A percentile compares a stretch with the other conserved stretches of the same genome.
phyloP scores from a whole-genome alignment of 345 rosid species.

The Eucalyptus shirleyi region DNA sequence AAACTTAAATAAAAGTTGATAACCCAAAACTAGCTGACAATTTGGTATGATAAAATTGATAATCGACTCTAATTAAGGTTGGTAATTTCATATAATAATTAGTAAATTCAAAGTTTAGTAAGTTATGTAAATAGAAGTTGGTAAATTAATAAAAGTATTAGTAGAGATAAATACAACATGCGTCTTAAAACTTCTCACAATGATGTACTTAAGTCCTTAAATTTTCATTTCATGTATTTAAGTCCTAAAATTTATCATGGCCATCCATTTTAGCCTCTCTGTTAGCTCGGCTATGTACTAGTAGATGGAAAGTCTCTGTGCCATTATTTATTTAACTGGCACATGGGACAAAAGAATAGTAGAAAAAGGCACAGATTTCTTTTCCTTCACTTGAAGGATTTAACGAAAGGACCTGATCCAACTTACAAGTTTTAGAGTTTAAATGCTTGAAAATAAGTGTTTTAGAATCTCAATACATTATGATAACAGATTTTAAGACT shows the following conservation, averaged over 20 bases:
- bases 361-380: background rate
- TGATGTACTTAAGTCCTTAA: background rate
- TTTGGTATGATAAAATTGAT: background rate
- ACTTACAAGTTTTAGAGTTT: background rate
- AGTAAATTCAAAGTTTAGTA: background rate
- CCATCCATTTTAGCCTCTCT: background rate
- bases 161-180: background rate
- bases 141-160: background rate
- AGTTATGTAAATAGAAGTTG: background rate
- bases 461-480: background rate
- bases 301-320: background rate
- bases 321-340: background rate
- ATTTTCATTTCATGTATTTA: background rate
- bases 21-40: background rate
- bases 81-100: background rate
- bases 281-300: accelerated
- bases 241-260: background rate
- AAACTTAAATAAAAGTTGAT: background rate
- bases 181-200: background rate
- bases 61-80: background rate
- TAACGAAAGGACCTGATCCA: background rate
- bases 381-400: background rate
- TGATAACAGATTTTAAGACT: background rate
- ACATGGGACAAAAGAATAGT: background rate
- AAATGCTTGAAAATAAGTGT: background rate